Evolutionary conservation across 257 asterid genomes (phyloP), one percentile per base, ranked within the genome.

Genomic region (Gentiana dahurica): DNA sequence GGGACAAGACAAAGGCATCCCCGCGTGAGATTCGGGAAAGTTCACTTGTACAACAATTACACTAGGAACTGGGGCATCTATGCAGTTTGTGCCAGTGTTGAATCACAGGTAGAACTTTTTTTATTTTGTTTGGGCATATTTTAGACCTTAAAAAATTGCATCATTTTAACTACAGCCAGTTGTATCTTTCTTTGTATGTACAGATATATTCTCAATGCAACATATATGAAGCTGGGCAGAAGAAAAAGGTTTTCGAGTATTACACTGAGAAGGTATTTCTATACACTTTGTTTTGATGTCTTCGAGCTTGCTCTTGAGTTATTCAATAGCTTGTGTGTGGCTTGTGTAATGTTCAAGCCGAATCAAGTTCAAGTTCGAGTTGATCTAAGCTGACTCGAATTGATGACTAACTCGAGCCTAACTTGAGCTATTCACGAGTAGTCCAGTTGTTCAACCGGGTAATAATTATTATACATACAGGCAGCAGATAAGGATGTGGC

Each of bases 71-170:
- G 97, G 97, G 85, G 85, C 55, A 62, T 89, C 57, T 89, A 89
- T 67, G 95, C 96, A 64, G 81, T 89, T 55, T 89, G 97, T 75
- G 96, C 96, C 54, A 89, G 97, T 73, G 96, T 89, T 36, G 97
- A 89, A 76, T 80, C 97, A 56, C 96, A 82, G 90, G 97, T 89
- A 66, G 53, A 12, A 11, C 39, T 47, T n/a, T 12, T 46, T 65
- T 72, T 44, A 4, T 11, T 33, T 62, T n/a, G n/a, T 46, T 53
- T 54, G 37, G 52, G 34, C 35, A 57, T 34, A 52, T 33, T 53
- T 8, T 12, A 3, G n/a, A 38, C 36, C 37, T 33, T 24, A 33
- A 53, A 33, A 57, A 24, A 1, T 9, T 34, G 38, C 5, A 5
- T 2, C 10, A 10, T 8, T 55, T 55, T 12, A 12, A 7, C 8